phyloP scores from a whole-genome alignment of 208 protist genomes.

The Porcisia deanei region DNA sequence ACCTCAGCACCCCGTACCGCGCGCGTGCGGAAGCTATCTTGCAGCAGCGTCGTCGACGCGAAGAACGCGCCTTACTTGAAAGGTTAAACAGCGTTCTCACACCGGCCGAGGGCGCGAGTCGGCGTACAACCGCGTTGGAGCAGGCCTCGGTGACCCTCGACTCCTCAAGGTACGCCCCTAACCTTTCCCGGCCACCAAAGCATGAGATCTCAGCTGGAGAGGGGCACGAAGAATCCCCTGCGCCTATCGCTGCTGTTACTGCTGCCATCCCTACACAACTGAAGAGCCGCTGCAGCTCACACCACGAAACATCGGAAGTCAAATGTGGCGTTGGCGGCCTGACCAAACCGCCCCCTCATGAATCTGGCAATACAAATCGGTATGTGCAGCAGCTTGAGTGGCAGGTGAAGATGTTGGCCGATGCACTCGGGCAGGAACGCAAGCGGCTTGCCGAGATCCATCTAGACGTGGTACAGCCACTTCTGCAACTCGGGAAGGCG shows the following conservation, averaged over 20 bases:
- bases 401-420: slow-evolving; percentile 24
- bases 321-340: neutral
- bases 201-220: neutral
- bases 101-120: neutral
- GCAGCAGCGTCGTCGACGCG: slow-evolving; percentile 21
- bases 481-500: slow-evolving; percentile 17
- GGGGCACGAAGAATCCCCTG: neutral
- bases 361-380: neutral
- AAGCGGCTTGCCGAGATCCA: slow-evolving; percentile 6
- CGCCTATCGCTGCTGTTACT: neutral
- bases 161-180: neutral
- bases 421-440: slow-evolving; percentile 18
- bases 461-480: slow-evolving; percentile 18
- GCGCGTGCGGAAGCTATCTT: slow-evolving; percentile 22
- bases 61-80: slow-evolving; percentile 1
- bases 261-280: neutral
- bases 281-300: neutral
- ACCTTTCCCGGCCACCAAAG: neutral
- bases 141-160: neutral
- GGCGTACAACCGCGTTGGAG: neutral
- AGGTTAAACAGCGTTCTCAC: neutral
- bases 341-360: neutral
- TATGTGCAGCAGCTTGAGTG: slow-evolving; percentile 22
- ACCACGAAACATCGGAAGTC: neutral
- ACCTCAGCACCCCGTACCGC: slow-evolving; percentile 33